These are phyloP conservation scores for Penicillium tannophilum DNA, from an alignment of 495 filamentous ascomycete genomes.

Conservation along the genomic window DNA sequence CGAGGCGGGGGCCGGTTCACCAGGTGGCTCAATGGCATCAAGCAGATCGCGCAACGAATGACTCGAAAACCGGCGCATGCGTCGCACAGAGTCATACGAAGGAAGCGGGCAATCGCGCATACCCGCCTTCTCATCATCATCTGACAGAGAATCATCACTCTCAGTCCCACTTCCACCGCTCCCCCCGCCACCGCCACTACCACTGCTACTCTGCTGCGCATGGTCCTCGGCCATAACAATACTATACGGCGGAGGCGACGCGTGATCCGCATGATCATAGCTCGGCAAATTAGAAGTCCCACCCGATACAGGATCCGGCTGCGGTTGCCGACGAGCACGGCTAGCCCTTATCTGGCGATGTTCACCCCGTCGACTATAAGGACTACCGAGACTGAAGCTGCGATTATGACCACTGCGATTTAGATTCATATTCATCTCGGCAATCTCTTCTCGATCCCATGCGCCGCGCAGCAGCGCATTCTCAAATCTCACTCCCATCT, in stretches of 20 bases:
- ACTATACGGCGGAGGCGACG: constrained; percentile 10
- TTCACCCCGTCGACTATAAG: not conserved
- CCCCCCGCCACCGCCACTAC: not conserved
- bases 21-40: constrained; percentile 28
- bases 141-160: constrained; percentile 2
- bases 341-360: not conserved
- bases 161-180: constrained; percentile 5
- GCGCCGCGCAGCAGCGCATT: constrained; percentile 20
- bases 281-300: not conserved
- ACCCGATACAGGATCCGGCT: not conserved
- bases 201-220: constrained; percentile 2
- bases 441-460: constrained; percentile 1
- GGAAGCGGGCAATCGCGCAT: constrained; percentile 5
- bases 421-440: not conserved
- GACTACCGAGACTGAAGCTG: not conserved
- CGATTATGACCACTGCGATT: not conserved
- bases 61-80: constrained; percentile 13
- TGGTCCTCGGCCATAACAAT: constrained; percentile 8
- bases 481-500: constrained; percentile 16
- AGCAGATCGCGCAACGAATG: constrained; percentile 25
- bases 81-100: constrained; percentile 22
- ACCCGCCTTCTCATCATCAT: constrained; percentile 3
- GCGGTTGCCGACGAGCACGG: not conserved
- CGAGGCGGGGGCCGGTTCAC: constrained; percentile 24
- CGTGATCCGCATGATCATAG: not conserved